Conservation (phyloP, 495 filamentous ascomycete genomes). For the Cercophora samala region DNA sequence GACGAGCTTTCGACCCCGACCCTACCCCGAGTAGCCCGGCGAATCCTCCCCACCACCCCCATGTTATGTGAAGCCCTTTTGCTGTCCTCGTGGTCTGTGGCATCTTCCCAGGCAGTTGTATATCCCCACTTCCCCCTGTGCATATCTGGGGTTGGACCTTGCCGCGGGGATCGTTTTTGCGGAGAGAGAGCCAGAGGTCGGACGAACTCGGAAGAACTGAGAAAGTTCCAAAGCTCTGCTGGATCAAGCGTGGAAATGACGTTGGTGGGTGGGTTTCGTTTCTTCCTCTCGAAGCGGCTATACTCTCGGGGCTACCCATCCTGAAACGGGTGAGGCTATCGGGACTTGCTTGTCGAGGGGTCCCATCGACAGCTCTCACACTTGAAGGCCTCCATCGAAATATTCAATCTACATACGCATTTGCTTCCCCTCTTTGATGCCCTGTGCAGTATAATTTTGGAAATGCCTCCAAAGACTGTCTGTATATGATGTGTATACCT, state of each 20-base stretch:
- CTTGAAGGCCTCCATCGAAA: too few species aligned
- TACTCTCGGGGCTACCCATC: neutral
- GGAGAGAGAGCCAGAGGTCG: neutral
- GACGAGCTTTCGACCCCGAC: neutral
- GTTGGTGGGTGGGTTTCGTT: neutral
- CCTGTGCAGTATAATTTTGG: too few species aligned
- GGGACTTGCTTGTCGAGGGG: too few species aligned
- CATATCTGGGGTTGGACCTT: conserved; percentile 4
- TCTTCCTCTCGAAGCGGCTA: neutral
- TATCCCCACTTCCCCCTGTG: neutral
- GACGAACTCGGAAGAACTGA: neutral
- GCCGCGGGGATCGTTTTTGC: neutral
- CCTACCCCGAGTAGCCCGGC: neutral
- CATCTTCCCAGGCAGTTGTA: neutral
- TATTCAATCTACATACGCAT: too few species aligned
- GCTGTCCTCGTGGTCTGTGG: conserved; percentile 4
- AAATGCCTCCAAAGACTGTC: too few species aligned
- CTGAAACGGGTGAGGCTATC: too few species aligned
- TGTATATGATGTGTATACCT: too few species aligned
- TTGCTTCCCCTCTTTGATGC: too few species aligned
- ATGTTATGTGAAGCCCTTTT: neutral
- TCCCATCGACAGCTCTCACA: too few species aligned
- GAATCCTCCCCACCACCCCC: neutral
- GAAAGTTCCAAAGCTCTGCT: neutral
- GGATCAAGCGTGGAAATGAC: neutral